Evolutionary conservation across 2,329 filamentous ascomycete genomes (phyloP).

Genomic region (Emmonsiellopsis sp.): DNA sequence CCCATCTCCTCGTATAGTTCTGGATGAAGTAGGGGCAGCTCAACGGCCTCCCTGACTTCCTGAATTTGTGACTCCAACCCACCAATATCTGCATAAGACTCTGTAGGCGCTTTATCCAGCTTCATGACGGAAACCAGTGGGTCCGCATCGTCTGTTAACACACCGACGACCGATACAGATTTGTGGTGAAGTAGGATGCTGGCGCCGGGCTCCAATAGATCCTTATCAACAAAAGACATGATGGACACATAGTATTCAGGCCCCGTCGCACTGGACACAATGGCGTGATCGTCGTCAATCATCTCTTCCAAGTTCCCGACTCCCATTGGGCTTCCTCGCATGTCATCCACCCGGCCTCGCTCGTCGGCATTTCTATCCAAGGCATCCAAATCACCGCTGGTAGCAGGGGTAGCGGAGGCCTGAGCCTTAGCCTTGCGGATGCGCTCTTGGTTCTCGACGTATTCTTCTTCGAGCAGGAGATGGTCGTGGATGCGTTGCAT

Average conservation of each 20-base stretch:
- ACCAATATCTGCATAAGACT: conserved; percentile 97
- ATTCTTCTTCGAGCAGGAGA: conserved; percentile 92
- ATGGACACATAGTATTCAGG: conserved; percentile 99
- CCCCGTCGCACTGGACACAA: conserved; percentile 93
- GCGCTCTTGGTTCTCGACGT: conserved; percentile 97
- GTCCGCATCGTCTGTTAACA: conserved; percentile 91
- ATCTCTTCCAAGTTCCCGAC: conserved; percentile 96
- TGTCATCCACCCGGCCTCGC: conserved; percentile 89
- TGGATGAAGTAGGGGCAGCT: conserved; percentile 86
- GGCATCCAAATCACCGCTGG: conserved; percentile 59
- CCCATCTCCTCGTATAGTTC: conserved; percentile 99
- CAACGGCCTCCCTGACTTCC: conserved; percentile 93
- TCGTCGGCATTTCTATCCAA: conserved; percentile 89
- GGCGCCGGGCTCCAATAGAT: conserved; percentile 89
- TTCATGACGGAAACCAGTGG: conserved; percentile 98
- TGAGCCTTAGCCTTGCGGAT: conserved; percentile 85
- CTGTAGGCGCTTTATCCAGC: conserved; percentile 94
- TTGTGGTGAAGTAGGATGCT: conserved; percentile 96
- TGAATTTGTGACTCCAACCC: conserved; percentile 93
- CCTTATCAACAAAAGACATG: conserved; percentile 99
- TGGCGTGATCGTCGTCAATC: conserved; percentile 98
- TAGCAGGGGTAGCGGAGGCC: conserved; percentile 52
- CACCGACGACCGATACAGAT: conserved; percentile 93
- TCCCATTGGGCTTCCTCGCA: conserved; percentile 97
- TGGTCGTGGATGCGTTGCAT: conserved; percentile 99